These are phyloP conservation scores for Lachnellula occidentalis DNA, from an alignment of 2,329 filamentous ascomycete species.

Conservation along the genomic window DNA sequence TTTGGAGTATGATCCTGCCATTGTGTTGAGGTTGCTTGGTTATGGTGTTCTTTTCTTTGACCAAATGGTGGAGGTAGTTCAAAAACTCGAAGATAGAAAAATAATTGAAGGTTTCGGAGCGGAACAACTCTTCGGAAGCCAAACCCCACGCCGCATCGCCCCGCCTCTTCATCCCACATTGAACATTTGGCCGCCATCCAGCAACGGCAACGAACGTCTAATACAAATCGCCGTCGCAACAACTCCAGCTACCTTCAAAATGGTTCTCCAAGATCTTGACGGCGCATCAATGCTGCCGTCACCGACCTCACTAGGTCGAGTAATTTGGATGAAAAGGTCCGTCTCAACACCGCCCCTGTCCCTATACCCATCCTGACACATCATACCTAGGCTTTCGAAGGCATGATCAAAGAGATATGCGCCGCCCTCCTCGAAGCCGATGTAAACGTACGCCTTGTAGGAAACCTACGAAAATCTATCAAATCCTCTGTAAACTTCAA, in stretches of 20 bases:
- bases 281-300: conserved; percentile 96
- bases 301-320: conserved; percentile 85
- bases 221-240: conserved; percentile 2
- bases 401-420: conserved; percentile 98
- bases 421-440: conserved; percentile 93
- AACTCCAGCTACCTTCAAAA: conserved; percentile 36
- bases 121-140: conserved; percentile 6
- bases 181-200: not conserved
- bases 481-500: conserved; percentile 89
- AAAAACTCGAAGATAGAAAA: conserved; percentile 7
- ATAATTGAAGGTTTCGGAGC: conserved; percentile 8
- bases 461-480: conserved; percentile 87
- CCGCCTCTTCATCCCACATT: conserved; percentile 14
- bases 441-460: conserved; percentile 92
- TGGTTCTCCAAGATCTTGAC: conserved; percentile 98
- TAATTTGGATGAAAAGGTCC: conserved; percentile 92
- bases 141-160: conserved; percentile 5
- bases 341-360: conserved; percentile 15
- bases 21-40: conserved; percentile 15
- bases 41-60: not conserved
- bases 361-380: conserved; percentile 32
- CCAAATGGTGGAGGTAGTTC: not conserved
- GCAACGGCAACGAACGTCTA: not conserved
- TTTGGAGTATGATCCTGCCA: conserved; percentile 34
- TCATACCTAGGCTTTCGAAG: conserved; percentile 72